phyloP scores from a whole-genome alignment of 768 basidiomycete genomes.

The Glaciozyma antarctica region DNA sequence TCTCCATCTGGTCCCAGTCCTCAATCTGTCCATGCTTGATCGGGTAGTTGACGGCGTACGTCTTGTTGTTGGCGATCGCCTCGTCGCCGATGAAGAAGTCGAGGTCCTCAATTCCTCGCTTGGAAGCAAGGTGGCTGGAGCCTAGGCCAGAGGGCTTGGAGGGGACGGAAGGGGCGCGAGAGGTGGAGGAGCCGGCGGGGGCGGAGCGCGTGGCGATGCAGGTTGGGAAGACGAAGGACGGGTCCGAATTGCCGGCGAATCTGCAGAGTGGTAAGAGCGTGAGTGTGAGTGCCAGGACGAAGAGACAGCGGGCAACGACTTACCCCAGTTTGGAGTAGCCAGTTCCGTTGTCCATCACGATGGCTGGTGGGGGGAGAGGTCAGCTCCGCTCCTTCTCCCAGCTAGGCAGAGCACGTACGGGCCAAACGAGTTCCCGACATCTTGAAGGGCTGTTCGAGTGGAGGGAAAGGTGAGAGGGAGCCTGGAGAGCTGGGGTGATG shows the following conservation, averaged over 20 bases:
- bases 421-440: not conserved
- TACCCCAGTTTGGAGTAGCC: constrained; percentile 96
- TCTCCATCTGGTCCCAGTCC: constrained; percentile 89
- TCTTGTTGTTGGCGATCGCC: constrained; percentile 89
- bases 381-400: not conserved
- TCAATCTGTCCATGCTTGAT: constrained; percentile 57
- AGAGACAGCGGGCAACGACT: constrained; percentile 33
- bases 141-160: constrained; percentile 49
- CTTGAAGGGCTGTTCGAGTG: not conserved
- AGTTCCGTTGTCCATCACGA: constrained; percentile 81
- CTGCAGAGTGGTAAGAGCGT: constrained; percentile 42
- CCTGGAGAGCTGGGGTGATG: too few relatives aligned
- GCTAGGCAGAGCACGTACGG: not conserved
- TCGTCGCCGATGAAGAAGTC: constrained; percentile 99
- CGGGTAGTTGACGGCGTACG: constrained; percentile 90
- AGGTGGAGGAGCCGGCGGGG: constrained; percentile 31
- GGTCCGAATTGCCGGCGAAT: constrained; percentile 97
- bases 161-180: constrained; percentile 42
- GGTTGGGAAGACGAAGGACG: constrained; percentile 97
- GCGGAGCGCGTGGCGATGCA: constrained; percentile 73
- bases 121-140: constrained; percentile 84
- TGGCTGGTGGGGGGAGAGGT: not conserved
- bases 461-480: too few relatives aligned
- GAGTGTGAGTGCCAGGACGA: not conserved
- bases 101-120: constrained; percentile 94